These are phyloP conservation scores for Capsella rubella DNA, from an alignment of 441 rosid genomes.

Conservation along the genomic window DNA sequence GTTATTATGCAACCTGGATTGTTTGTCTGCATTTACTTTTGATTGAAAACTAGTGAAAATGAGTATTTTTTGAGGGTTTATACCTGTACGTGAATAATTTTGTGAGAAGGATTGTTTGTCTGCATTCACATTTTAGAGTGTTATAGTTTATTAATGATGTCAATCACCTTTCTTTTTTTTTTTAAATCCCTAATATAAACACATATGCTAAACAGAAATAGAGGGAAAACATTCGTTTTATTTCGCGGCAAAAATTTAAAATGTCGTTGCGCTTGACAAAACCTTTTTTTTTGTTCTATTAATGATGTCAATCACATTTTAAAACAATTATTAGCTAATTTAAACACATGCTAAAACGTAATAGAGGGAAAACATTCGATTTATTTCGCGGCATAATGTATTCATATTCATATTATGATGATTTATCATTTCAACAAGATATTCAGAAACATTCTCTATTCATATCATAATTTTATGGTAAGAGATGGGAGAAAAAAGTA, in stretches of 20 bases:
- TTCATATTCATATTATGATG: too few relatives aligned
- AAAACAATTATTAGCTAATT: too few relatives aligned
- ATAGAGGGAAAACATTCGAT: background rate
- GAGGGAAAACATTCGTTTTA: background rate
- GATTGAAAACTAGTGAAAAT: background rate
- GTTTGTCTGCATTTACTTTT: background rate
- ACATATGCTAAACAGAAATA: background rate
- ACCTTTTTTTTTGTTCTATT: too few relatives aligned
- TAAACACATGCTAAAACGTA: background rate
- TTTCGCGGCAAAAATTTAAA: background rate
- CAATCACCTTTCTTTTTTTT: too few relatives aligned
- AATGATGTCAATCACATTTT: too few relatives aligned
- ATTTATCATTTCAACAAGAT: too few relatives aligned
- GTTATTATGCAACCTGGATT: background rate
- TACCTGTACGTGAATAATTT: background rate
- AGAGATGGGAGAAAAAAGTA: slow-evolving; percentile 13
- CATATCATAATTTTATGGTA: background rate
- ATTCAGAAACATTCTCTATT: too few relatives aligned
- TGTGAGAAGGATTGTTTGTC: background rate
- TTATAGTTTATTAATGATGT: too few relatives aligned
- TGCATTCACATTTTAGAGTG: too few relatives aligned
- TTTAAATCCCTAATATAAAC: background rate
- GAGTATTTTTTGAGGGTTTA: background rate
- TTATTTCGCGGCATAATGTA: background rate
- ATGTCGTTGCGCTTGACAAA: background rate